Base-by-base conservation (phyloP, 1,284 basidiomycete species). In the Apiotrichum siamense region DNA sequence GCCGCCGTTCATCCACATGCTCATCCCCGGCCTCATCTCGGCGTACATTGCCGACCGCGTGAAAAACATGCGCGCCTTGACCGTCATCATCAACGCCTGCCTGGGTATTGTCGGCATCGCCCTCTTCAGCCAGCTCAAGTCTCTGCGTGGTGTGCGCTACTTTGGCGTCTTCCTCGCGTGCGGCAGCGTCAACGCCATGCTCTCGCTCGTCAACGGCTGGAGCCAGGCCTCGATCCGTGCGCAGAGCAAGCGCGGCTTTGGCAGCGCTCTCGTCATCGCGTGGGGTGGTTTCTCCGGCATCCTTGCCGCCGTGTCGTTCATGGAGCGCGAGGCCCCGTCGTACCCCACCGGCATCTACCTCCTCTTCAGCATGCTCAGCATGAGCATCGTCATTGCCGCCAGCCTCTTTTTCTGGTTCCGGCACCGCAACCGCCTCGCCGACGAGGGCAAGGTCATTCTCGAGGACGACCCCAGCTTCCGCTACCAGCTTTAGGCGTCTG, bases 171-270 rank as follows among this genome's bases (percentile, higher is more conserved):
- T 52, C 47, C 59, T 77, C 26, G 47, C 55, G 0, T 44, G 73
- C 40, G 67, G 66, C 44, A 74, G 73, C n/a, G 50, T 36, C 31
- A 52, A 61, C 55, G 49, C 57, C 37, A 69, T 66, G 50, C 59
- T 68, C 9, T 69, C 72, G 7, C 63, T 65, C 37, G 59, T 65
- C 31, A 48, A 69, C 26, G 59, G 65, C 4, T 73, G 69, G 61
- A 62, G 64, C 32, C 67, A 72, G 54, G 72, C 70, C 60, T 75
- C 75, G 64, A 71, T 77, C 29, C 69, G 70, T 13, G 63, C 67
- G n/a, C 71, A 76, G 55, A 66, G 66, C 32, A 77, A 77, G 58
- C 58, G 63, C 33, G 59, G 63, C 23, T 69, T 72, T 20, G 38
- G 48, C 25, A 45, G 45, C 20, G 51, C 52, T 2, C 21, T 56